Base-by-base conservation (phyloP, 2,329 filamentous ascomycete genomes). In the Penicillium sp. region DNA sequence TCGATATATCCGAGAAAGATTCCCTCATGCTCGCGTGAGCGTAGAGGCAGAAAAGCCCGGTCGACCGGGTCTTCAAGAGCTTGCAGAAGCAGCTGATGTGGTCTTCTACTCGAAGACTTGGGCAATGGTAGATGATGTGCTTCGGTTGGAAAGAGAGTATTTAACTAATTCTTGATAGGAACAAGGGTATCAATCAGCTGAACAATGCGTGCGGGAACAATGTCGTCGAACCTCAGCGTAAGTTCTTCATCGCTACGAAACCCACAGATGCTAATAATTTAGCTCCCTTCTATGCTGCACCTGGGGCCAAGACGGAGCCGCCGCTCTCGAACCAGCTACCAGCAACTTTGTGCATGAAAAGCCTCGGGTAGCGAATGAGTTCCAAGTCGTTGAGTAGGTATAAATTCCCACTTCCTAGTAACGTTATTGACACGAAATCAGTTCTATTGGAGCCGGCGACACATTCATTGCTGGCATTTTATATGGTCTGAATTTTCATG, bases 391-490 rank as follows among this genome's bases (percentile, higher is more conserved):
- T 31, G 80, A 83, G 79, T 82, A 73, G 11, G 22, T 27, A 76
- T 73, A 26, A 6, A 25, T 4, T 2, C 11, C 17, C 4, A 5
- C n/a, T n/a, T n/a, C n/a, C n/a, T n/a, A n/a, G n/a, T n/a, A n/a
- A n/a, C n/a, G n/a, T n/a, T n/a, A n/a, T n/a, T n/a, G n/a, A n/a
- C n/a, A n/a, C n/a, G n/a, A n/a, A n/a, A n/a, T n/a, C 57, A 85
- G 82, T 57, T 73, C 81, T 4, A 74, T 86, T 44, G 84, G 83
- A 37, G 83, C 83, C 29, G 84, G 84, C 48, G 84, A 87, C 55
- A 85, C 83, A 0, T 87, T 87, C 54, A 76, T 83, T 47, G 83
- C 82, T 22, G 82, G 81, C 42, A 77, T 84, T 60, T 64, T 87
- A 32, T 85, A 80, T 61, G 72, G 69, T 23, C 60, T 84, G 44